These are phyloP conservation scores for Gracilariopsis chorda DNA, from an alignment of 23 red algal species.

Conservation along the genomic window DNA sequence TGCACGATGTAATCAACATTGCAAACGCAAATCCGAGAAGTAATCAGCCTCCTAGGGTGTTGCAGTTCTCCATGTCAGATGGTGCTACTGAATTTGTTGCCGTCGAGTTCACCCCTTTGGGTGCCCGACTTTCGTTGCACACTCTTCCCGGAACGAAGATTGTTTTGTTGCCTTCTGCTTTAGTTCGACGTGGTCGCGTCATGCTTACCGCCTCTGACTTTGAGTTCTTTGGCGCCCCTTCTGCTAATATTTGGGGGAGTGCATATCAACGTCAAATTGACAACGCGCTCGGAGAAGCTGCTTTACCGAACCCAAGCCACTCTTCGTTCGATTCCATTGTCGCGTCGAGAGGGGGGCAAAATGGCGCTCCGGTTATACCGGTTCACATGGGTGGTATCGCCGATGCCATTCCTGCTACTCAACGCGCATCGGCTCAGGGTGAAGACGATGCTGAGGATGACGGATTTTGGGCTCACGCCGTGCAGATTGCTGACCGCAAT, in stretches of 20 bases:
- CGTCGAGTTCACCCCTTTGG: conserved; percentile 27
- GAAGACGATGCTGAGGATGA: conserved; percentile 23
- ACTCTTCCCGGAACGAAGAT: conserved; percentile 49
- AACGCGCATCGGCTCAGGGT: neutral
- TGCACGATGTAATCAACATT: conserved; percentile 55
- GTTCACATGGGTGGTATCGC: conserved; percentile 27
- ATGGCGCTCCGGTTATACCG: neutral
- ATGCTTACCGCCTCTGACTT: conserved; percentile 30
- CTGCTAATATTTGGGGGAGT: conserved; percentile 11
- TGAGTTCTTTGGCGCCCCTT: conserved; percentile 12
- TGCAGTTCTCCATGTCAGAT: conserved; percentile 39
- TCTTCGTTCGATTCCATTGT: conserved; percentile 43
- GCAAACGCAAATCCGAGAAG: conserved; percentile 29
- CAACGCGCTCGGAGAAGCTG: neutral
- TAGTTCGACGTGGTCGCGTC: conserved; percentile 33
- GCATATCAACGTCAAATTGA: conserved; percentile 10
- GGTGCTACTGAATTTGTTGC: conserved; percentile 45
- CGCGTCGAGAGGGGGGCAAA: neutral
- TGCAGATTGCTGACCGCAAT: conserved; percentile 8
- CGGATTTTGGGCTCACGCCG: conserved; percentile 43
- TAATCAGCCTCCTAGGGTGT: neutral
- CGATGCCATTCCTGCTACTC: neutral
- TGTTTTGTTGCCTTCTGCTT: conserved; percentile 15
- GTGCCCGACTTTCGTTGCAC: neutral
- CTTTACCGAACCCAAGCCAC: neutral